Evolutionary conservation across 306 rosid genomes (phyloP), one percentile per base, ranked within the genome.

Genomic region (Astragalus membranaceus): DNA sequence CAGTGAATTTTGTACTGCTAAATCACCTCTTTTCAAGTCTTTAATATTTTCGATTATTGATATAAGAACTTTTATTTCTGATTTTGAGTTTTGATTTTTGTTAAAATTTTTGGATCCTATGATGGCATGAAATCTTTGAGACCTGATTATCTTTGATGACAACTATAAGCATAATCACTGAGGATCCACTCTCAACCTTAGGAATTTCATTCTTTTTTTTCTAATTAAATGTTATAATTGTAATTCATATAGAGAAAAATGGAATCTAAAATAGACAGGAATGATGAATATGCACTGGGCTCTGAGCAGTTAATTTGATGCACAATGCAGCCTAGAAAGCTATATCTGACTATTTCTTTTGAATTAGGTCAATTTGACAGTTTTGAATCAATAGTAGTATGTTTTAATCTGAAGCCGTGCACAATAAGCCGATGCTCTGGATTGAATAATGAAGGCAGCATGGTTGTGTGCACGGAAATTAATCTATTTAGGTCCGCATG

Each of bases 381-480:
- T 26, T 26, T 26, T 26, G 3, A 26, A 26, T 26, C 3, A 26
- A 26, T 26, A 26, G 30, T 26, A 26, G 3, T 26, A 26, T 1
- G 30, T 26, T 26, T 26, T 26, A 26, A 26, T 26, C 30, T 26
- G 30, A 16, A 55, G 14, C 86, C 79, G 96, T 92, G 86, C 80
- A 88, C 91, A 88, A 90, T 90, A 92, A 92, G 98, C 96, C 96
- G 96, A 89, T 92, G 98, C 96, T 88, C 87, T 89, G 98, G 95
- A 60, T 11, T n/a, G 4, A 2, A 47, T 0, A 13, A 88, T 81
- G 98, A 92, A 92, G 92, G 88, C 5, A 75, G 89, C 98, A 92
- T 92, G 96, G 98, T 87, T 43, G 54, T 82, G 90, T 84, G 88
- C 85, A 88, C 96, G 75, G 90, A 92, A 67, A 90, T 86, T 61